Evolutionary conservation across 2,329 filamentous ascomycete species (phyloP), one percentile per base, ranked within the genome.

Genomic region (Aspergillus clavatus): DNA sequence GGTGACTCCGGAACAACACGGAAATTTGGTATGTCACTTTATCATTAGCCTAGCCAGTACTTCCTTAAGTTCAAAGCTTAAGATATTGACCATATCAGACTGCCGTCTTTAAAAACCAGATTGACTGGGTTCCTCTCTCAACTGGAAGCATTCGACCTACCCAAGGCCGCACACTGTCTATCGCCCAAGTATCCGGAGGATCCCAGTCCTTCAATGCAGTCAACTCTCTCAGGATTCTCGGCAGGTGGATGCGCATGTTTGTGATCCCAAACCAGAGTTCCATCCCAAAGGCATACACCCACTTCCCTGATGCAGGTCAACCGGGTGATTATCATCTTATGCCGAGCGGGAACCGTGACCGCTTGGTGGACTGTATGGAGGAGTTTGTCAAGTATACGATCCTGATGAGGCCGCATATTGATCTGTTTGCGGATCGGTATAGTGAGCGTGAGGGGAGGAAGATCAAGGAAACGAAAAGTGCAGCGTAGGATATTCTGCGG

Each of bases 201-300:
- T 82, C 77, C 0, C 82, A 85, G 59, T 80, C 75, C 0, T 86
- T 86, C 68, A 86, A 86, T 53, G 77, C 80, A 0, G 80, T 85
- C 7, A 86, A 85, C 56, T 75, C 75, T 1, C 67, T 86, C n/a
- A 74, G 82, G 0, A 75, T 85, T 8, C 70, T 86, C 0, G 82
- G 82, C 0, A 74, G 82, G 0, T 86, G 82, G 82, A 84, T 84
- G 81, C 74, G 81, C 31, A 84, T 84, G 80, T 84, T 83, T 51
- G 69, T 75, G 1, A 83, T 84, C 21, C 79, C 81, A 0, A 86
- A 86, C 57, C 82, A 86, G 60, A 79, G 75, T 19, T 82, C 77
- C 0, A 72, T 86, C 2, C 82, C 82, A 0, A 77, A 71, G 59
- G 83, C 81, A 0, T 85, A 81, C 50, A 84, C 73, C 4, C 78